A percentile compares a stretch with the other conserved stretches of the same genome.
Evolutionary conservation across 306 rosid genomes (phyloP).

Genomic region (barrel medic (Medicago truncatula)): DNA sequence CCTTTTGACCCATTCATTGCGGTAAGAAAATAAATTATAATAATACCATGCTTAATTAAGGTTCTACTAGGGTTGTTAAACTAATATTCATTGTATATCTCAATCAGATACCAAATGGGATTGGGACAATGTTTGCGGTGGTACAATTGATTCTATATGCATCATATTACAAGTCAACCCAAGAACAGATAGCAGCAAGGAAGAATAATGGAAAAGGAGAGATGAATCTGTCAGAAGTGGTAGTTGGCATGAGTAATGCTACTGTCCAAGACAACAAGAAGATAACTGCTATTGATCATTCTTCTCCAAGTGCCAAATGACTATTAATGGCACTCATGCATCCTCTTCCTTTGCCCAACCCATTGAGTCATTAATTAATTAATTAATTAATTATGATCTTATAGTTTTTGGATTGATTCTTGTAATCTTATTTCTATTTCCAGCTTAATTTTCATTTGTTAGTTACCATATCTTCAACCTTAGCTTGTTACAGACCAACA

Average conservation of each 20-base stretch:
- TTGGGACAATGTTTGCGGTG: slow-evolving; percentile 60
- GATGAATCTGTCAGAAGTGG: slow-evolving; percentile 51
- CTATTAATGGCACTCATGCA: neutral
- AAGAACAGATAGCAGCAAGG: slow-evolving; percentile 59
- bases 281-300: neutral
- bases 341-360: neutral
- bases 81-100: too few relatives aligned
- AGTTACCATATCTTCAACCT: neutral
- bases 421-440: neutral
- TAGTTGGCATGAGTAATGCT: slow-evolving; percentile 14
- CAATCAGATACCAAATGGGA: slow-evolving; percentile 76
- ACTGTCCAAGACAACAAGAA: slow-evolving; percentile 1
- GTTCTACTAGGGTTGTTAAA: too few relatives aligned
- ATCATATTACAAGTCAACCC: slow-evolving; percentile 72
- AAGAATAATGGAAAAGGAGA: slow-evolving; percentile 47
- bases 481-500: neutral
- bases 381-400: neutral
- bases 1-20: slow-evolving; percentile 74
- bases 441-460: neutral
- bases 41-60: neutral
- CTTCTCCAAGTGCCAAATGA: neutral
- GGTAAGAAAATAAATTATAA: slow-evolving; percentile 39
- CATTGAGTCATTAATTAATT: neutral
- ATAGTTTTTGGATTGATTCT: neutral
- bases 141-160: slow-evolving; percentile 73